These are phyloP conservation scores for Blastobotrys americana DNA, from an alignment of 805 yeast genomes.

Conservation along the genomic window DNA sequence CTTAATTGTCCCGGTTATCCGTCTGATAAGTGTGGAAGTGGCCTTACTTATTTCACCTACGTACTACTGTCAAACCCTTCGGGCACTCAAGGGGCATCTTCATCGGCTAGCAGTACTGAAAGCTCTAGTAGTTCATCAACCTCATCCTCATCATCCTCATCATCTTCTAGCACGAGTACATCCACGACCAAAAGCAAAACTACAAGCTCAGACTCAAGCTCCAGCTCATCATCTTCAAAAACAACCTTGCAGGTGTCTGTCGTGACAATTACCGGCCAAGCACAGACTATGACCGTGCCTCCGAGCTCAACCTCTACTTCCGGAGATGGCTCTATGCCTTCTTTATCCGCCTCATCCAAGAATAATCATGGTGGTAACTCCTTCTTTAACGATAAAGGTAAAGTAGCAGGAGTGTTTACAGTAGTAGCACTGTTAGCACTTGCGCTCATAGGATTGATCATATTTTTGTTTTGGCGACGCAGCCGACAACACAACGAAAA, in stretches of 20 bases:
- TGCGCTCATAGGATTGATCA: conserved; percentile 37
- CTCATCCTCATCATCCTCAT: conserved; percentile 15
- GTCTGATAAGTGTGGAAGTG: conserved; percentile 39
- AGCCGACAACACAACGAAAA: conserved; percentile 18
- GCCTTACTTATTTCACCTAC: conserved; percentile 47
- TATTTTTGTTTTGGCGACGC: conserved; percentile 38
- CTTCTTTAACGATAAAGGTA: conserved; percentile 63
- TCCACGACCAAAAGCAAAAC: conserved; percentile 12
- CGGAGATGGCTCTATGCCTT: not conserved
- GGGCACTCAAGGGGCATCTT: conserved; percentile 16
- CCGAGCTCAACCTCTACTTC: conserved; percentile 11
- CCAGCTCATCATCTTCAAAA: conserved; percentile 22
- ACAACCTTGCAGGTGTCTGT: conserved; percentile 17
- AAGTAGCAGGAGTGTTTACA: conserved; percentile 79
- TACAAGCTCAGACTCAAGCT: conserved; percentile 15
- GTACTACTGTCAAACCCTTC: conserved; percentile 35
- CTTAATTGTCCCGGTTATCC: conserved; percentile 41
- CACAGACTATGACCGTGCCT: conserved; percentile 19
- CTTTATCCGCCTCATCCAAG: conserved; percentile 7
- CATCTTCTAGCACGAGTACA: conserved; percentile 9
- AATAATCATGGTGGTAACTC: conserved; percentile 26
- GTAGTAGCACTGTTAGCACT: conserved; percentile 63
- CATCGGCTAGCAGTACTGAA: conserved; percentile 21
- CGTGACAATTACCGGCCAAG: conserved; percentile 23
- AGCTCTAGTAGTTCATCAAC: conserved; percentile 16